Conservation (phyloP, 345 rosid species). For the Eucalyptus urophylla region DNA sequence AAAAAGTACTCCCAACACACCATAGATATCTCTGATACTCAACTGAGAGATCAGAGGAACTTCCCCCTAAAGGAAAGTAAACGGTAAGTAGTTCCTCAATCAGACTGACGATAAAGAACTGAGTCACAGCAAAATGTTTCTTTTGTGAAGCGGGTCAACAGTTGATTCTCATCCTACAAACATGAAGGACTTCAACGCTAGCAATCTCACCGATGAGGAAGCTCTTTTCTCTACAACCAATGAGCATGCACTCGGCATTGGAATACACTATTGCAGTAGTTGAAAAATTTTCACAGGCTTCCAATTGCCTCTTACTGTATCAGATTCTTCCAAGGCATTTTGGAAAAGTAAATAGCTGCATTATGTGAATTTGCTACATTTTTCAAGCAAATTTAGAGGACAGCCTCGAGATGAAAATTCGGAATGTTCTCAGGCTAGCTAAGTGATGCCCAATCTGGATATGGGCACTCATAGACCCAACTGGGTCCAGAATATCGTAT, state of each 20-base stretch:
- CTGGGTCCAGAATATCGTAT: slow-evolving; percentile 66
- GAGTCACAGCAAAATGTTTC: not conserved
- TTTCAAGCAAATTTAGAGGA: not conserved
- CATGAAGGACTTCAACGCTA: not conserved
- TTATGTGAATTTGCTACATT: not conserved
- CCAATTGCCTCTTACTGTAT: not conserved
- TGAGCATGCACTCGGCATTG: not conserved
- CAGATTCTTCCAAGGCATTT: not conserved
- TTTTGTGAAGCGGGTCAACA: not conserved
- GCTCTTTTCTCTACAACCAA: not conserved
- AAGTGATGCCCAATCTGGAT: slow-evolving; percentile 66
- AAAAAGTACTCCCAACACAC: no score
- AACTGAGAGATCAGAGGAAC: not conserved
- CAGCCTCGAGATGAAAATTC: not conserved
- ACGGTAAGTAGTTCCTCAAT: not conserved
- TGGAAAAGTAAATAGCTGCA: not conserved
- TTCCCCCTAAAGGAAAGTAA: not conserved
- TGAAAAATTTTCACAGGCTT: not conserved
- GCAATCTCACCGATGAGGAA: not conserved
- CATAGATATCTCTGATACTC: not conserved
- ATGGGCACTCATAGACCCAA: slow-evolving; percentile 71
- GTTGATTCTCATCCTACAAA: not conserved
- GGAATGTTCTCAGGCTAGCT: not conserved
- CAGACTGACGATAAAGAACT: not conserved
- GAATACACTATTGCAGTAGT: not conserved